Evolutionary conservation across 257 asterid genomes (phyloP).

Genomic region (Fraxinus pennsylvanica): DNA sequence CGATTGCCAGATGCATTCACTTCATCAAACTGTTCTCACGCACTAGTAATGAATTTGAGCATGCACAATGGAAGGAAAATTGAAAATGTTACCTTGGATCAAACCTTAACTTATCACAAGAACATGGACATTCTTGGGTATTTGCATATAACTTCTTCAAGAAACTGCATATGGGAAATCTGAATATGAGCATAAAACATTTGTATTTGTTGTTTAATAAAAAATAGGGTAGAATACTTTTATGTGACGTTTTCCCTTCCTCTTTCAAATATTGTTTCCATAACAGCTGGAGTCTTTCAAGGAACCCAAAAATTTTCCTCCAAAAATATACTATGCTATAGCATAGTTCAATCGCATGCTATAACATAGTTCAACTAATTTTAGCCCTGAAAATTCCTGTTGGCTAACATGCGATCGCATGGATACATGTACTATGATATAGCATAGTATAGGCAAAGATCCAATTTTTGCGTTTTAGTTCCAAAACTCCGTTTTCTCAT

Average conservation of each 20-base stretch:
- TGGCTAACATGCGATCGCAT: too few relatives aligned
- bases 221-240: slow-evolving; percentile 10
- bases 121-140: slow-evolving; percentile 85
- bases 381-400: too few relatives aligned
- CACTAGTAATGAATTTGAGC: slow-evolving; percentile 1
- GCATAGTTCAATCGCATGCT: too few relatives aligned
- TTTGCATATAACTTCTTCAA: slow-evolving; percentile 72
- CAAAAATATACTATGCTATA: too few relatives aligned
- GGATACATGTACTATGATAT: too few relatives aligned
- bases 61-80: background rate
- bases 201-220: slow-evolving; percentile 5
- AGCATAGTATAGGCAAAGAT: too few relatives aligned
- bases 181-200: slow-evolving; percentile 17
- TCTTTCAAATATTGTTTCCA: background rate
- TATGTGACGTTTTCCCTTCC: background rate
- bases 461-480: too few relatives aligned
- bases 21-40: slow-evolving; percentile 19
- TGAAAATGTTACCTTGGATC: slow-evolving; percentile 67
- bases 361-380: too few relatives aligned
- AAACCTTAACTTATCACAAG: slow-evolving; percentile 90
- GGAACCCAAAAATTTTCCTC: too few relatives aligned
- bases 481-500: too few relatives aligned
- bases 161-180: slow-evolving; percentile 52
- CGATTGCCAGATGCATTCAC: background rate
- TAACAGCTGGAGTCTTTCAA: too few relatives aligned